phyloP scores from a whole-genome alignment of 768 basidiomycete genomes.

The Leccinum boreale region DNA sequence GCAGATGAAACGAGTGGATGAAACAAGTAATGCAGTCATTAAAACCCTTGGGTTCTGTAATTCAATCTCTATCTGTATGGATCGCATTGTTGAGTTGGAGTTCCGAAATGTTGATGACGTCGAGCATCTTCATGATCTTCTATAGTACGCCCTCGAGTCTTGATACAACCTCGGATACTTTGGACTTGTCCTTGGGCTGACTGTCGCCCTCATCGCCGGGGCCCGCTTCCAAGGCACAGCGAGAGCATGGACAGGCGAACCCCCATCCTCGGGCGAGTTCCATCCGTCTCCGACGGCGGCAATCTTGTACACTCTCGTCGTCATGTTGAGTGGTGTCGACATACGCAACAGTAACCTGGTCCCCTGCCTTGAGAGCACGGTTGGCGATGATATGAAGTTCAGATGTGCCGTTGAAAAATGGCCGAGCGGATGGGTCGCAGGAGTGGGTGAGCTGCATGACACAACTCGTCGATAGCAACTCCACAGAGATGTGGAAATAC shows the following conservation, averaged over 20 bases:
- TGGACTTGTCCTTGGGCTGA: slow-evolving; percentile 51
- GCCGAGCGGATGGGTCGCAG: slow-evolving; percentile 64
- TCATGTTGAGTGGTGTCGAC: slow-evolving; percentile 61
- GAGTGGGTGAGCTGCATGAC: slow-evolving; percentile 59
- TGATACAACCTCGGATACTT: slow-evolving; percentile 37
- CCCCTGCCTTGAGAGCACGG: slow-evolving; percentile 66
- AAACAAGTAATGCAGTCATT: not conserved
- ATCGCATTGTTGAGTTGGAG: not conserved
- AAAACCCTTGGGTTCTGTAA: not conserved
- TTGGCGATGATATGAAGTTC: slow-evolving; percentile 69
- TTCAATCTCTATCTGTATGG: not conserved
- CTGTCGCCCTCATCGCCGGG: slow-evolving; percentile 27
- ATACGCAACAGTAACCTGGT: slow-evolving; percentile 72
- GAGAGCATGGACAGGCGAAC: slow-evolving; percentile 70
- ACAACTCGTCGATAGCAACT: not conserved
- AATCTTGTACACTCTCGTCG: slow-evolving; percentile 51
- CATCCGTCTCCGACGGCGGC: slow-evolving; percentile 60
- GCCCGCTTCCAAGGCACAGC: slow-evolving; percentile 56
- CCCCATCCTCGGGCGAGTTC: slow-evolving; percentile 82
- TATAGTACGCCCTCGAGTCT: slow-evolving; percentile 26
- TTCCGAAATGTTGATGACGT: not conserved
- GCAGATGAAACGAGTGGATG: not conserved
- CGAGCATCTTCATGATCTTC: not conserved
- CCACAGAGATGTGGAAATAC: slow-evolving; percentile 14
- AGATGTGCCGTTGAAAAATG: slow-evolving; percentile 66